Base-by-base conservation (phyloP, 2,329 filamentous ascomycete species). In the Alternaria gaisen region DNA sequence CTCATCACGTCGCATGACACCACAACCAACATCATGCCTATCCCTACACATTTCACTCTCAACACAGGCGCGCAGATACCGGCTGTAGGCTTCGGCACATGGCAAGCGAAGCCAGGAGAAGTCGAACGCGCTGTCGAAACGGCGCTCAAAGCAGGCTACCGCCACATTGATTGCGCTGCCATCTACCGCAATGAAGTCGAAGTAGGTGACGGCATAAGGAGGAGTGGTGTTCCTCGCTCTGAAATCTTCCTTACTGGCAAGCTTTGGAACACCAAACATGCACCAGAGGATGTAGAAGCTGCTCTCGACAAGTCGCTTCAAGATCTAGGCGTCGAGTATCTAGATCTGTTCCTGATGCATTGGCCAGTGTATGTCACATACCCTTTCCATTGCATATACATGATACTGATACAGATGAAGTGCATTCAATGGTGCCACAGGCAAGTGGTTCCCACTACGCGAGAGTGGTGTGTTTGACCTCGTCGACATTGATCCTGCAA, bases 121-220 rank as follows among this genome's bases (percentile, higher is more conserved):
- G 68, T 71, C 10, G 80, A 85, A 56, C 56, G 56, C 12, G 91
- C 91, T 52, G 91, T 94, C 61, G 86, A 90, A 77, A 82, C 82
- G 34, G 90, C 90, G 14, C 83, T 93, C 26, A 82, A 83, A 61
- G 80, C 81, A 41, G 90, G 91, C 60, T 93, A 93, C 80, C 86
- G 88, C 24, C 90, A 92, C 80, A 89, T 92, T 76, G 89, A 91
- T 80, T 91, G 89, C 47, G 90, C 91, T 30, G 84, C 89, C 55
- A 90, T 88, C 54, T 94, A 94, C 77, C 87, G 87, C 76, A 94
- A 94, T 79, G 91, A 93, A 75, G 79, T 82, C 58, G 90, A 92
- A 74, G 86, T 93, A n/a, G 91, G 90, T 60, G 80, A 81, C 10
- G 90, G 89, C 53, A 91, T 93, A 80, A 86, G 87, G 74, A 83